phyloP scores from a whole-genome alignment of 441 rosid species.

The Eutrema salsugineum region DNA sequence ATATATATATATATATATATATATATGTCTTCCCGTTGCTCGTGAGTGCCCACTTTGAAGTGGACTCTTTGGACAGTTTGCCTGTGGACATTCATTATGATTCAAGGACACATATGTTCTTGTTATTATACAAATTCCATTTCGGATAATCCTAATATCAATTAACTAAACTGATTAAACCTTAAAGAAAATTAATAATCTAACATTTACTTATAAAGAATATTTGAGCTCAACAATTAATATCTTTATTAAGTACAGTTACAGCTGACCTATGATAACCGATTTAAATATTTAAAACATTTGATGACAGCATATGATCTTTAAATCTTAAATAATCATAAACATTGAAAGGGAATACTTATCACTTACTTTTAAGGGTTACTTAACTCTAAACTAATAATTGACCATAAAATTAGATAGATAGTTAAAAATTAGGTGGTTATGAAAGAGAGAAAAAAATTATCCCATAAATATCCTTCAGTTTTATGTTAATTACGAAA shows the following conservation, averaged over 20 bases:
- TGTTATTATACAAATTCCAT: not conserved
- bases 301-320: not conserved
- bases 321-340: not conserved
- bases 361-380: not conserved
- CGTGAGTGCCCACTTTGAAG: conserved; percentile 25
- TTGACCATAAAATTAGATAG: no score
- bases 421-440: no score
- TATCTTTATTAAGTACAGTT: not conserved
- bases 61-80: conserved; percentile 18
- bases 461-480: no score
- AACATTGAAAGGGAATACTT: not conserved
- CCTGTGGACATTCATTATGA: conserved; percentile 8
- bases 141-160: conserved; percentile 8
- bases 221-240: not conserved
- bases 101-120: not conserved
- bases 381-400: no score
- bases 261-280: not conserved
- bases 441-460: no score
- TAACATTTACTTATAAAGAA: not conserved
- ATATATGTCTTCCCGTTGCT: conserved; percentile 14
- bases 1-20: no score
- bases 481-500: no score
- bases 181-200: not conserved
- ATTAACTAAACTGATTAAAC: not conserved
- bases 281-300: not conserved